Conservation (phyloP, 257 asterid genomes). For the Salvia hispanica region DNA sequence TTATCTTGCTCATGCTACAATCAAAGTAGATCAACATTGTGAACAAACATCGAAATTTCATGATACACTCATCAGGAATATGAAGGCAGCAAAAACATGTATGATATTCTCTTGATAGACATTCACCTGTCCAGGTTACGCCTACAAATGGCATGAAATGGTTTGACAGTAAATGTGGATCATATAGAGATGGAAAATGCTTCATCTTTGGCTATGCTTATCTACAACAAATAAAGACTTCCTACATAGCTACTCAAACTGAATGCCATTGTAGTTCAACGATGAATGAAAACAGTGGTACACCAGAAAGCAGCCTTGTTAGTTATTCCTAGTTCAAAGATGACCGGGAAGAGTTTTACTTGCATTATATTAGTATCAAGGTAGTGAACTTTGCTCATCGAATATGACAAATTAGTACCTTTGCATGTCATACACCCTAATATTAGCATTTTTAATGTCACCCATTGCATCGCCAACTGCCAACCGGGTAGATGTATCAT, state of each 20-base stretch:
- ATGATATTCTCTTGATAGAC: conserved; percentile 15
- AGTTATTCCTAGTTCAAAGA: too few species aligned
- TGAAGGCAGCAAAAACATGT: conserved; percentile 11
- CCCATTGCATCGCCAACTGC: conserved; percentile 98
- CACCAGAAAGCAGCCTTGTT: too few species aligned
- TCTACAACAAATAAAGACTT: conserved; percentile 6
- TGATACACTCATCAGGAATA: conserved; percentile 21
- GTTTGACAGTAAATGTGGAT: neutral
- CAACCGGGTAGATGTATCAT: conserved; percentile 68
- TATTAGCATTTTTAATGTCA: conserved; percentile 62
- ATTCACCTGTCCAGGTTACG: conserved; percentile 9
- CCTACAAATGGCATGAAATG: conserved; percentile 25
- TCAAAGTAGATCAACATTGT: conserved; percentile 20
- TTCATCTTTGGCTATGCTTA: conserved; percentile 2
- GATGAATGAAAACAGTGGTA: conserved; percentile 8
- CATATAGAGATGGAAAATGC: neutral
- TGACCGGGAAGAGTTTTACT: neutral
- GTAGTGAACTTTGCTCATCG: conserved; percentile 14
- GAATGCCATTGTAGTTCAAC: conserved; percentile 14
- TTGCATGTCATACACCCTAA: conserved; percentile 91
- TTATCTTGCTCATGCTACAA: conserved; percentile 84
- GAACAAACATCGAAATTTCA: conserved; percentile 30
- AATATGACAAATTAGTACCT: conserved; percentile 51
- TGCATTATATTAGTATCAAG: conserved; percentile 8
- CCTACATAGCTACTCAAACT: conserved; percentile 15